These are phyloP conservation scores for Coemansia asiatica DNA, from an alignment of 192 early-diverging fungal species.

Conservation along the genomic window DNA sequence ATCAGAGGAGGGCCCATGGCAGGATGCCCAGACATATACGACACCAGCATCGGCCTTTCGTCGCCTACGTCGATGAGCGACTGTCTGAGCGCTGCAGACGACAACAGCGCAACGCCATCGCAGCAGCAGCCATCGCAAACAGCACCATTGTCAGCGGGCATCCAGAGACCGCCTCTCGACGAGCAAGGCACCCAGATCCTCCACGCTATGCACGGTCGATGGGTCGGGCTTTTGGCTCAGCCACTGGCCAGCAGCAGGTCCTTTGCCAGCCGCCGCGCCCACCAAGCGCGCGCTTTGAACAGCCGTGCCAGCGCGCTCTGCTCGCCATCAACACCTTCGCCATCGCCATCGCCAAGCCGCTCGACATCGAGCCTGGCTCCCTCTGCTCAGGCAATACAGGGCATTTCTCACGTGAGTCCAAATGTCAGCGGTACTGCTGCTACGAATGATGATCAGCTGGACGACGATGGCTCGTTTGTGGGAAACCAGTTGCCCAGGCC, in stretches of 20 bases:
- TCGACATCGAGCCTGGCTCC: background rate
- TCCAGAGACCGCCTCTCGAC: background rate
- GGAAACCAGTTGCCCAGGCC: background rate
- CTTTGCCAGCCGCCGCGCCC: constrained; percentile 12
- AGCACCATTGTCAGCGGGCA: background rate
- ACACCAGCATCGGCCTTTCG: constrained; percentile 15
- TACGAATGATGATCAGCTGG: background rate
- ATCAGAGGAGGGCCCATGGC: background rate
- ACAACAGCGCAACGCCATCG: background rate
- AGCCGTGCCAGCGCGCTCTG: background rate
- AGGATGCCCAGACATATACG: constrained; percentile 31
- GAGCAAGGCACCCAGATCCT: constrained; percentile 9
- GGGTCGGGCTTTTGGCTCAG: constrained; percentile 29
- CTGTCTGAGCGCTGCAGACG: background rate
- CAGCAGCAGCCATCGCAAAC: background rate
- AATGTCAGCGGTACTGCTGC: background rate
- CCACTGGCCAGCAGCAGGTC: constrained; percentile 28
- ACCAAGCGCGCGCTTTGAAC: constrained; percentile 4
- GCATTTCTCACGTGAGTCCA: background rate
- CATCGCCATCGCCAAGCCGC: constrained; percentile 9
- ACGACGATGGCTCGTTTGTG: background rate
- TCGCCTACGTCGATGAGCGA: constrained; percentile 16
- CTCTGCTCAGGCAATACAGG: background rate
- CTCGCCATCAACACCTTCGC: background rate
- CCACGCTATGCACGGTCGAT: constrained; percentile 32